These are phyloP conservation scores for Aureobasidium namibiae DNA, from an alignment of 2,329 filamentous ascomycete species.

Conservation along the genomic window DNA sequence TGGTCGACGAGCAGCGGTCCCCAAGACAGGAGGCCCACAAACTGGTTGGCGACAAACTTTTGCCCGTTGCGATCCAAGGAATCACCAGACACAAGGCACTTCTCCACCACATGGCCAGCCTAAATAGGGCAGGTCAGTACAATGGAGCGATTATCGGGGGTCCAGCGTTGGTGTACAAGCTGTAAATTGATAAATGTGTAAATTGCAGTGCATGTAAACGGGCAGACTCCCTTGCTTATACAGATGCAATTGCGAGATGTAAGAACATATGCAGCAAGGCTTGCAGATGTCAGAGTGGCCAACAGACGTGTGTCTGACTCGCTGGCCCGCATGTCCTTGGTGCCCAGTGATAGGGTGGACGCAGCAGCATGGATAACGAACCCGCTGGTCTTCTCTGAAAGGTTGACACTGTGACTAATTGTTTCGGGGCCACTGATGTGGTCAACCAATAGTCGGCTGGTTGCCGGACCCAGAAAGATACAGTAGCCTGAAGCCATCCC, in stretches of 20 bases:
- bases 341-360: neutral
- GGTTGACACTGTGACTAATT: constrained; percentile 5
- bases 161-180: neutral
- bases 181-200: neutral
- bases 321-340: neutral
- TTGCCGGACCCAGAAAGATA: neutral
- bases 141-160: neutral
- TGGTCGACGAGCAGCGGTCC: neutral
- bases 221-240: neutral
- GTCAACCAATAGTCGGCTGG: neutral
- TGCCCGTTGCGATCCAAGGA: neutral
- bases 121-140: too few relatives aligned
- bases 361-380: neutral
- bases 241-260: neutral
- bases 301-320: neutral
- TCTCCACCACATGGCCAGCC: neutral
- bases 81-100: neutral
- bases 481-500: neutral
- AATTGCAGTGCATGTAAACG: neutral
- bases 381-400: neutral
- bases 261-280: neutral
- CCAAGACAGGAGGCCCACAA: too few relatives aligned
- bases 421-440: neutral
- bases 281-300: neutral
- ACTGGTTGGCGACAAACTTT: neutral